Base-by-base conservation (phyloP, 768 basidiomycete species). In the Leucogyrophana mollusca region DNA sequence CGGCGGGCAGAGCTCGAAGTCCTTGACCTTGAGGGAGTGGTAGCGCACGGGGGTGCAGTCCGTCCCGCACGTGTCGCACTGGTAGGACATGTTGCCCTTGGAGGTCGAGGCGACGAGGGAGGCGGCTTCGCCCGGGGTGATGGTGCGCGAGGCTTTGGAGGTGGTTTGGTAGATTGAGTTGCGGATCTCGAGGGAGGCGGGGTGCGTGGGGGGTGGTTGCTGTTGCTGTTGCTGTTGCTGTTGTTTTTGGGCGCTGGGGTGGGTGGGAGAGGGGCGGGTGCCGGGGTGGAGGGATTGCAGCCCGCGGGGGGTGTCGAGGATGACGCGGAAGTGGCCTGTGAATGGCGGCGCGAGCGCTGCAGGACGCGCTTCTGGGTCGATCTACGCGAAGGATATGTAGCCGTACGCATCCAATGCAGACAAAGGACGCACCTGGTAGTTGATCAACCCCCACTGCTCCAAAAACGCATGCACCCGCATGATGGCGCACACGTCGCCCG, bases 401-500 rank as follows among this genome's bases (percentile, higher is more conserved):
- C 37, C 49, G 27, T 49, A 49, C 23, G n/a, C n/a, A n/a, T n/a
- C n/a, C n/a, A n/a, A n/a, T n/a, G n/a, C n/a, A n/a, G n/a, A n/a
- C n/a, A n/a, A n/a, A n/a, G n/a, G n/a, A n/a, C n/a, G 46, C 53
- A 94, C 95, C 78, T 99, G 96, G 66, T 99, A 99, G 71, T 99
- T 99, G 60, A 99, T 85, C 48, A 99, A 74, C 0, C 96, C 96
- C 96, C 96, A 99, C 59, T 98, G 96, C 64, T 98, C 96, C 24
- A 99, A 75, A 65, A 99, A 98, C 3, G 94, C 94, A 66, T 99
- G 96, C 1, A 99, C 95, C 43, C 96, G 85, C 94, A 98, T 95
- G 58, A 99, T 89, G 20, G 92, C 93, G 59, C 96, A 97, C 5
- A 98, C 96, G 65, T 99, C 96, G 36, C 96, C 96, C 4, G 95